Evolutionary conservation across 108 stramenopile genomes (phyloP).

Genomic region (Halocafeteria seosinensis): DNA sequence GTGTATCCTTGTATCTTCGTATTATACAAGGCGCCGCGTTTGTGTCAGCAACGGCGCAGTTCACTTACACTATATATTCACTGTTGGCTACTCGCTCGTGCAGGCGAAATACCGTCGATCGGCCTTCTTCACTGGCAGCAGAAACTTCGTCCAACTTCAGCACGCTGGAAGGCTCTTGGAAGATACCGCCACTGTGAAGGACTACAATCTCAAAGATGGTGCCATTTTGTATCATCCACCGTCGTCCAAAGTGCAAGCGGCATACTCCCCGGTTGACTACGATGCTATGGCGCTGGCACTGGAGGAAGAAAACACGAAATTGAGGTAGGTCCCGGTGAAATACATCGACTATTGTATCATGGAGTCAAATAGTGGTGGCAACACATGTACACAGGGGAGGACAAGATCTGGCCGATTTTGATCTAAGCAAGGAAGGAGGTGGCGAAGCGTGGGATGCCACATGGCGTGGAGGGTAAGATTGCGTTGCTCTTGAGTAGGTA

Average conservation of each 20-base stretch:
- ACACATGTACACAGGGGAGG: neutral
- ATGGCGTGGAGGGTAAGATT: neutral
- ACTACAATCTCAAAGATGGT: neutral
- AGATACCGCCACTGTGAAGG: neutral
- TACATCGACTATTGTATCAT: no score
- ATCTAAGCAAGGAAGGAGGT: neutral
- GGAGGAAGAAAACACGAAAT: neutral
- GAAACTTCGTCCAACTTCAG: neutral
- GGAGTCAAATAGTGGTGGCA: no score
- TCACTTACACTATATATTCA: no score
- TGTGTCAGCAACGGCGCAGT: no score
- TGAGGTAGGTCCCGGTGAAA: neutral
- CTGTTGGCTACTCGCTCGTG: neutral
- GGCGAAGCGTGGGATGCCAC: neutral
- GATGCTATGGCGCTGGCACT: neutral
- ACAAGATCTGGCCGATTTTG: neutral
- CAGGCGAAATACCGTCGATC: neutral
- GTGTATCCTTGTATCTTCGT: no score
- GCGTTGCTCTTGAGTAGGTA: no score
- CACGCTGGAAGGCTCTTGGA: neutral
- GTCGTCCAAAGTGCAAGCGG: neutral
- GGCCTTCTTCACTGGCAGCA: neutral
- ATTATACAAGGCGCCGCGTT: no score
- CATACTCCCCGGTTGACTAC: neutral
- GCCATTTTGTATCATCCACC: neutral